phyloP scores from a whole-genome alignment of 2,329 filamentous ascomycete species.

The Penicillium expansum region DNA sequence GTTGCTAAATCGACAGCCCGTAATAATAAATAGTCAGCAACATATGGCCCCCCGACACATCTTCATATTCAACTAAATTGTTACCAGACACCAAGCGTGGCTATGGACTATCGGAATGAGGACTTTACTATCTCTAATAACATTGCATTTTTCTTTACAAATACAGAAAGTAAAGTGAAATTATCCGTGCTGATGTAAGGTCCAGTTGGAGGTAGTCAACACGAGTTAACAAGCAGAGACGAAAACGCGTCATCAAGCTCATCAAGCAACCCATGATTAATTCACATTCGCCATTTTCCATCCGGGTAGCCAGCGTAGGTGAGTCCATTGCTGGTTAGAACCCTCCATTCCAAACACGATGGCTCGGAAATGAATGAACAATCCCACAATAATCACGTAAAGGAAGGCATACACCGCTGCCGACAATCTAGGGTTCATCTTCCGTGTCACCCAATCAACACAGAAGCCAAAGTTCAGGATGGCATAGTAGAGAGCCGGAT shows the following conservation, averaged over 20 bases:
- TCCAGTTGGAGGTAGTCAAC: neutral
- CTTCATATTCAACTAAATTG: neutral
- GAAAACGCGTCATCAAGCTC: neutral
- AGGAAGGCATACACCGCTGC: constrained; percentile 69
- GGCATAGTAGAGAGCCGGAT: constrained; percentile 95
- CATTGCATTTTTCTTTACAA: neutral
- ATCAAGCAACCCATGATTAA: constrained; percentile 17
- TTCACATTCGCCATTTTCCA: constrained; percentile 86
- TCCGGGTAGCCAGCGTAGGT: constrained; percentile 88
- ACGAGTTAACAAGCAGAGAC: neutral
- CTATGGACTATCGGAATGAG: neutral
- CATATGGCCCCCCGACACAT: neutral
- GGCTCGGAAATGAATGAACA: constrained; percentile 87
- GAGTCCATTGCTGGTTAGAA: constrained; percentile 74
- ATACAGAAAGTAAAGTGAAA: neutral
- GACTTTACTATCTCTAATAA: neutral
- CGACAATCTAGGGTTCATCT: constrained; percentile 62
- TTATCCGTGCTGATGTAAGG: neutral
- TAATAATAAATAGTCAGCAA: neutral
- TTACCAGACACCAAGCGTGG: neutral
- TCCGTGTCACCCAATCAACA: constrained; percentile 75
- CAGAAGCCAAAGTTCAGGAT: constrained; percentile 87
- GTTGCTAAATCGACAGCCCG: constrained; percentile 33
- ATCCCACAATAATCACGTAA: constrained; percentile 70
- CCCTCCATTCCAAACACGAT: constrained; percentile 97